Evolutionary conservation across 768 basidiomycete species (phyloP), one percentile per base, ranked within the genome.

Genomic region (Phylloporus sp.): DNA sequence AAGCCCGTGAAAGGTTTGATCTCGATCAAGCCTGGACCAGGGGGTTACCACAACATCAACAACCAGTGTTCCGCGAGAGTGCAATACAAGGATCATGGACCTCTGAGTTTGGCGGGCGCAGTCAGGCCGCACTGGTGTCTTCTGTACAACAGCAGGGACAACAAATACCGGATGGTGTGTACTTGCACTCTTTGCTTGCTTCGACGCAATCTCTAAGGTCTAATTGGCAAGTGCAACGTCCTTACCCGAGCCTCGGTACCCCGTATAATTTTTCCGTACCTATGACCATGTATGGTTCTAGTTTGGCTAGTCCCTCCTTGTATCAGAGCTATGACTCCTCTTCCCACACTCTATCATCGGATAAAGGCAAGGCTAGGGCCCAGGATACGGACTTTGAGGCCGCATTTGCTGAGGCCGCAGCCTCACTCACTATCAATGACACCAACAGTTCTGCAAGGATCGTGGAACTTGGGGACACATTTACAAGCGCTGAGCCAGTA

Each of bases 351-450:
- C 39, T 60, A 47, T 49, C 60, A 47, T 55, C 55, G 22, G 64
- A 71, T 45, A 82, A 84, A 59, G 88, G 84, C 13, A 97, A 95
- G 65, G 90, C 87, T 2, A 94, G 91, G 64, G 81, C 75, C 16
- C 76, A 80, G 50, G 86, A 91, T 47, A 80, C 79, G 5, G 90
- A 90, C 66, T 90, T 91, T 51, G 90, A 92, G 58, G 85, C 85
- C n/a, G 90, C 89, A 10, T 91, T 92, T 69, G 85, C 82, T 11
- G 79, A 86, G 59, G 73, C 78, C 3, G 73, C 74, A 6, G 80
- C 79, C n/a, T 80, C 82, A 18, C 60, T 84, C n/a, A 67, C 69
- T 13, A 61, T 71, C 12, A 56, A 62, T 24, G 74, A 78, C 55
- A 54, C 68, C 23, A 72, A 73, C 27, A 73, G 67, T 43, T 76